Evolutionary conservation across 768 basidiomycete species (phyloP).

Genomic region (Phlegmacium glaucopus): DNA sequence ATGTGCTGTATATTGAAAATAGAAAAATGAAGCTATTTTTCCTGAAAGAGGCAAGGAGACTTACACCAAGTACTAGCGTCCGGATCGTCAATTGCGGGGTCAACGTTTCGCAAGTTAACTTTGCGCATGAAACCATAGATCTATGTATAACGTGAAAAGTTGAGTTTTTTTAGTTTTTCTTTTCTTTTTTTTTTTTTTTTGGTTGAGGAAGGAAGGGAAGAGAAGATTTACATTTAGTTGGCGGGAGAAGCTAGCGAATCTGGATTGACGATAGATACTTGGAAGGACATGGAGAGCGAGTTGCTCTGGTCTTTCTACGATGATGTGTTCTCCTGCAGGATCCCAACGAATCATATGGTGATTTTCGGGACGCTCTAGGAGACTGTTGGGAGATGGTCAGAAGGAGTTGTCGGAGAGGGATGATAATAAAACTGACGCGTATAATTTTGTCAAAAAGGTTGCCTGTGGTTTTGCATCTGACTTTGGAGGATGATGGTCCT

Average conservation of each 20-base stretch:
- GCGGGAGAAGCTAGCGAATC: slow-evolving; percentile 96
- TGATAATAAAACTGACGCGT: slow-evolving; percentile 65
- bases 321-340: slow-evolving; percentile 89
- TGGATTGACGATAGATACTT: slow-evolving; percentile 91
- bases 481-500: slow-evolving; percentile 53
- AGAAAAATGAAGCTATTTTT: slow-evolving; percentile 13
- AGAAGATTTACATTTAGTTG: slow-evolving; percentile 83
- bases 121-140: slow-evolving; percentile 99
- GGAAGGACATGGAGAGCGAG: slow-evolving; percentile 93
- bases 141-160: slow-evolving; percentile 36
- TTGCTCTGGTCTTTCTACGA: slow-evolving; percentile 91
- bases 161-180: not conserved
- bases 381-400: slow-evolving; percentile 40
- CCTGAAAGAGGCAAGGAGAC: slow-evolving; percentile 30
- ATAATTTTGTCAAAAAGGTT: slow-evolving; percentile 96
- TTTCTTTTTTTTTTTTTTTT: no score
- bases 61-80: slow-evolving; percentile 97
- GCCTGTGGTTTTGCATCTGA: slow-evolving; percentile 81
- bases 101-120: slow-evolving; percentile 92
- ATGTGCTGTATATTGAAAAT: slow-evolving; percentile 53
- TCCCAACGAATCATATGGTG: slow-evolving; percentile 98
- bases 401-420: not conserved
- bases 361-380: slow-evolving; percentile 88
- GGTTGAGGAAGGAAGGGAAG: slow-evolving; percentile 18
- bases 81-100: slow-evolving; percentile 92